Evolutionary conservation across 2,329 filamentous ascomycete species (phyloP).

Genomic region (Ophiostoma quercus): DNA sequence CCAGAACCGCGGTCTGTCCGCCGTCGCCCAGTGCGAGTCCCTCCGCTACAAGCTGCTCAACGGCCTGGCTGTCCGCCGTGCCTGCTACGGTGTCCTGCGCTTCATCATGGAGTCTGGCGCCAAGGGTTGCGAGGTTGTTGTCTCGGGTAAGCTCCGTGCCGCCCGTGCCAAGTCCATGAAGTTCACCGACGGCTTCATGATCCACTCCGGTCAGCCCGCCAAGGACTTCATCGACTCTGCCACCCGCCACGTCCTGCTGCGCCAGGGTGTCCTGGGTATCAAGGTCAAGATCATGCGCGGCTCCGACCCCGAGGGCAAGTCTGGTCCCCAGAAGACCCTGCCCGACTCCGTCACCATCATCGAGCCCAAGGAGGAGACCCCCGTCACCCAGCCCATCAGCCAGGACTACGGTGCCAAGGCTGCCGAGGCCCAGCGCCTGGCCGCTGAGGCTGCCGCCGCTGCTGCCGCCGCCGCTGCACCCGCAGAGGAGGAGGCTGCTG

Average conservation of each 20-base stretch:
- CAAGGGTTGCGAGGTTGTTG: conserved; percentile 99
- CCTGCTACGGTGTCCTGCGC: conserved; percentile 99
- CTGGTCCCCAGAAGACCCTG: conserved; percentile 92
- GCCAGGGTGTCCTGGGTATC: conserved; percentile 99
- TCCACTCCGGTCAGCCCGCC: conserved; percentile 99
- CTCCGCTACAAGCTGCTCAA: conserved; percentile 99
- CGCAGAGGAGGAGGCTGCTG: conserved; percentile 51
- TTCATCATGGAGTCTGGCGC: conserved; percentile 99
- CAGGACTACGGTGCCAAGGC: conserved; percentile 98
- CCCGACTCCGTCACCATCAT: conserved; percentile 99
- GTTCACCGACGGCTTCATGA: conserved; percentile 99
- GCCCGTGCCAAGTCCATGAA: conserved; percentile 99
- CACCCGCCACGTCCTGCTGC: conserved; percentile 98
- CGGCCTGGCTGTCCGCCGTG: conserved; percentile 95
- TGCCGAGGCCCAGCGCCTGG: conserved; percentile 56
- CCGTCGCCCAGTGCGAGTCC: conserved; percentile 99
- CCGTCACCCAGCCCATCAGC: conserved; percentile 88
- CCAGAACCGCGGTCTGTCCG: conserved; percentile 99
- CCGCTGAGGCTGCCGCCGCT: conserved; percentile 56
- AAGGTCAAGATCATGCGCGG: conserved; percentile 99
- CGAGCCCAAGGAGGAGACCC: conserved; percentile 99
- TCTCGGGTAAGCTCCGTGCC: conserved; percentile 97
- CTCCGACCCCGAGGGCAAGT: conserved; percentile 98
- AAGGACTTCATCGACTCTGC: conserved; percentile 99
- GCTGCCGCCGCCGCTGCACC: conserved; percentile 33